phyloP scores from a whole-genome alignment of 2,329 filamentous ascomycete species.

The Zymoseptoria tritici region DNA sequence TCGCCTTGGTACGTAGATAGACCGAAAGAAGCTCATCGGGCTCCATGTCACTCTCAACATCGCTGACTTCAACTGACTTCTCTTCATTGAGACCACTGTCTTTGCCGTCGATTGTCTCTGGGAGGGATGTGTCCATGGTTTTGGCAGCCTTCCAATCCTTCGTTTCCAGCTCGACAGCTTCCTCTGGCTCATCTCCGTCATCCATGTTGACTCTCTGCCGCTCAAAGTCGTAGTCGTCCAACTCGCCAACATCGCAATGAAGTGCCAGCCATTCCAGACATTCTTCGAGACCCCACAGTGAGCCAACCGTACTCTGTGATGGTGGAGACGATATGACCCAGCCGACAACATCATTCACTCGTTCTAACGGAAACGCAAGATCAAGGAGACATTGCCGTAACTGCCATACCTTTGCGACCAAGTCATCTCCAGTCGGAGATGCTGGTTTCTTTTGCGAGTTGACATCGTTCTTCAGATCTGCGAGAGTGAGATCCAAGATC shows the following conservation, averaged over 20 bases:
- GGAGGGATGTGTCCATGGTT: slow-evolving; percentile 6
- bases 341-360: slow-evolving; percentile 54
- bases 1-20: slow-evolving; percentile 66
- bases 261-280: slow-evolving; percentile 85
- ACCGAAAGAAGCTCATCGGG: slow-evolving; percentile 53
- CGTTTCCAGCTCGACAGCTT: slow-evolving; percentile 1
- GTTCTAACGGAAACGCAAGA: slow-evolving; percentile 59
- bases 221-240: slow-evolving; percentile 29
- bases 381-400: slow-evolving; percentile 64
- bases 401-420: slow-evolving; percentile 75
- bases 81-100: slow-evolving; percentile 4
- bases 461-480: slow-evolving; percentile 40
- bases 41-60: slow-evolving; percentile 44
- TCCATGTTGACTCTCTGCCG: slow-evolving; percentile 16
- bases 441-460: slow-evolving; percentile 42
- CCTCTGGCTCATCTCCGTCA: slow-evolving; percentile 3
- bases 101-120: slow-evolving; percentile 1
- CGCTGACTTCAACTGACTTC: slow-evolving; percentile 37
- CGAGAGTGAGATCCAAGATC: slow-evolving; percentile 64
- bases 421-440: slow-evolving; percentile 62
- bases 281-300: slow-evolving; percentile 73
- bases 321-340: slow-evolving; percentile 57
- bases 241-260: slow-evolving; percentile 48
- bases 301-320: slow-evolving; percentile 43
- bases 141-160: not conserved